A percentile compares a stretch with the other conserved stretches of the same genome.
These are phyloP conservation scores for Singerocomus inundabilis DNA, from an alignment of 1,284 basidiomycete genomes.

Conservation along the genomic window DNA sequence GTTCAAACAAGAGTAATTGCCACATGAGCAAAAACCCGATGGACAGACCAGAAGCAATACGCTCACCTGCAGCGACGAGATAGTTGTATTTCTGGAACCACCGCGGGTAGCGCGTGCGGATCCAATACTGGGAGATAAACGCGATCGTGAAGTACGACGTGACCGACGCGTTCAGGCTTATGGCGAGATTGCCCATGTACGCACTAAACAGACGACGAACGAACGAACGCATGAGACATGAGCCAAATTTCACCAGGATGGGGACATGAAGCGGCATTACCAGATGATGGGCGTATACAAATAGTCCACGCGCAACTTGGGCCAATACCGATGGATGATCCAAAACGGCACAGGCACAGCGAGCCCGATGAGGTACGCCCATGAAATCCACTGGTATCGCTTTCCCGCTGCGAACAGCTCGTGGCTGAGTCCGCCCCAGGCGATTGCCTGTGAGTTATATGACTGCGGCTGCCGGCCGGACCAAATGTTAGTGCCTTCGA, in stretches of 20 bases:
- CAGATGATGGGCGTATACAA: slow-evolving; percentile 45
- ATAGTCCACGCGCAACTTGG: slow-evolving; percentile 42
- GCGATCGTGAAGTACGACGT: slow-evolving; percentile 47
- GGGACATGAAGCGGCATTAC: slow-evolving; percentile 17
- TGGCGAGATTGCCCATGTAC: slow-evolving; percentile 39
- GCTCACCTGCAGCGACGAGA: slow-evolving; percentile 41
- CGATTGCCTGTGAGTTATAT: slow-evolving; percentile 62
- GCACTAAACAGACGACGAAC: slow-evolving; percentile 15
- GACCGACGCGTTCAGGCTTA: slow-evolving; percentile 48
- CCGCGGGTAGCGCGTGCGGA: slow-evolving; percentile 53
- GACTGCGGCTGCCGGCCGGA: slow-evolving; percentile 56
- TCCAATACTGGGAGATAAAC: slow-evolving; percentile 54
- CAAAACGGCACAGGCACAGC: slow-evolving; percentile 57
- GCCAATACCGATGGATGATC: slow-evolving; percentile 45
- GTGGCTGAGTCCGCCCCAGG: slow-evolving; percentile 64
- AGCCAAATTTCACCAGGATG: background rate
- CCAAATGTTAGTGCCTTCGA: slow-evolving; percentile 60
- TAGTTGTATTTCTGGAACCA: slow-evolving; percentile 57
- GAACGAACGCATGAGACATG: background rate
- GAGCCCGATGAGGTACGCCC: slow-evolving; percentile 55
- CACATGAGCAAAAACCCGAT: background rate
- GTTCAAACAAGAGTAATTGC: too few species aligned
- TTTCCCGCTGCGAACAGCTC: slow-evolving; percentile 53
- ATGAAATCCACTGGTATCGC: slow-evolving; percentile 57
- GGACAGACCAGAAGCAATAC: background rate